A percentile compares a stretch with the other conserved stretches of the same genome.
These are phyloP conservation scores for Hymenochaete sp. DNA, from an alignment of 1,284 basidiomycete species.

Conservation along the genomic window DNA sequence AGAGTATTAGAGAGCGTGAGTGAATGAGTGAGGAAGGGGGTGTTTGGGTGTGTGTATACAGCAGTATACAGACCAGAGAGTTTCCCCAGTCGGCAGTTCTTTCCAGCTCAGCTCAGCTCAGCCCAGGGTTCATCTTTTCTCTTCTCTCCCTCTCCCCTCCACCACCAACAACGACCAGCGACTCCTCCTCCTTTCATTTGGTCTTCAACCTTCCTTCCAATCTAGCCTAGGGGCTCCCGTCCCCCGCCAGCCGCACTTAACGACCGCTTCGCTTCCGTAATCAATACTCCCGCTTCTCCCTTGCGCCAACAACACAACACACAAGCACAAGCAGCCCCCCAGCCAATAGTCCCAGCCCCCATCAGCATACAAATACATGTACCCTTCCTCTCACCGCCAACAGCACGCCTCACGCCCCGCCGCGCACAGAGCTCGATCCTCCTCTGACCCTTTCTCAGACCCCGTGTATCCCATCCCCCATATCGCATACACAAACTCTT, in stretches of 20 bases:
- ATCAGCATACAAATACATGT: constrained; percentile 2
- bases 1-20: too few species aligned
- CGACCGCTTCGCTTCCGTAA: background rate
- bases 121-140: constrained; percentile 4
- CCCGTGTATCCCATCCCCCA: constrained; percentile 32
- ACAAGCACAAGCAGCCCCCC: constrained; percentile 3
- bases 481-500: constrained; percentile 29
- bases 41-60: too few species aligned
- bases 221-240: constrained; percentile 2
- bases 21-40: too few species aligned
- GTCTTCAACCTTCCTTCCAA: background rate
- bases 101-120: constrained; percentile 2
- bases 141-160: constrained; percentile 3
- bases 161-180: constrained; percentile 3
- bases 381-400: constrained; percentile 3
- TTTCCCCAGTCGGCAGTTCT: too few species aligned
- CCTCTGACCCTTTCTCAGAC: constrained; percentile 56
- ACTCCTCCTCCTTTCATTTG: too few species aligned
- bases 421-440: constrained; percentile 38
- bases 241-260: too few species aligned
- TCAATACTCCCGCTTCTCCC: background rate
- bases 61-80: too few species aligned
- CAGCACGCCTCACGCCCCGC: constrained; percentile 19
- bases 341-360: background rate
- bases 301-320: background rate